Evolutionary conservation across 2,329 filamentous ascomycete genomes (phyloP).

Genomic region (Westerdykella ornata): DNA sequence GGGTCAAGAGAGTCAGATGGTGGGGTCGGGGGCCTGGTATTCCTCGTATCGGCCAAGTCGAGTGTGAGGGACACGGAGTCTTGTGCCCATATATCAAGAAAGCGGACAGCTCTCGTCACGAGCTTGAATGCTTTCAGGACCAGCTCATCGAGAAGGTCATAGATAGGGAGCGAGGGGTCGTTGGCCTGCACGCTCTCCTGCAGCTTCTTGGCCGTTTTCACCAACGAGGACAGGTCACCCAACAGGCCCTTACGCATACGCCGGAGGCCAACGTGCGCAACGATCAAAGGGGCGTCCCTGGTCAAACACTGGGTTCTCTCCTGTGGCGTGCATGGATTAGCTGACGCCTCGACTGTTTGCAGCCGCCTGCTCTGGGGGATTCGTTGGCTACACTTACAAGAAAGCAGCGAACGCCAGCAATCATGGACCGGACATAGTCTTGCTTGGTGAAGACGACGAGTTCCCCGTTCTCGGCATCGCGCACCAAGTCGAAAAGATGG

Average conservation of each 20-base stretch:
- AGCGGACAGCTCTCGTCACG: conserved; percentile 81
- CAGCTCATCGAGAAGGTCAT: conserved; percentile 83
- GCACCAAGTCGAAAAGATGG: conserved; percentile 86
- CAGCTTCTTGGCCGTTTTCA: conserved; percentile 80
- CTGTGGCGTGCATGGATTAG: conserved; percentile 42
- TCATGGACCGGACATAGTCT: conserved; percentile 89
- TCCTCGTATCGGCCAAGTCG: conserved; percentile 26
- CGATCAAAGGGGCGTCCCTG: conserved; percentile 68
- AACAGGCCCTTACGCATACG: conserved; percentile 79
- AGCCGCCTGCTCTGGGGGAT: background rate
- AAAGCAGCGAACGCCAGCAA: conserved; percentile 84
- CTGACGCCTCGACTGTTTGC: too few relatives aligned
- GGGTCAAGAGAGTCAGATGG: conserved; percentile 32
- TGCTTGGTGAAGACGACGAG: conserved; percentile 78
- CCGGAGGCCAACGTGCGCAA: conserved; percentile 67
- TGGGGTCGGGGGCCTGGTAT: conserved; percentile 35
- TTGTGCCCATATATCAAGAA: conserved; percentile 75
- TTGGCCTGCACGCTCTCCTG: conserved; percentile 60
- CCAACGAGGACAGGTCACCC: conserved; percentile 80
- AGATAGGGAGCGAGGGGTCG: conserved; percentile 44
- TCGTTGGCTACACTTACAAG: conserved; percentile 56
- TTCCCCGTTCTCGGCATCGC: conserved; percentile 69
- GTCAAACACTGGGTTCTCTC: conserved; percentile 85
- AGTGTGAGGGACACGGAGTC: conserved; percentile 47
- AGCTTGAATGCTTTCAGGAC: conserved; percentile 90